Conservation (phyloP, 2,329 filamentous ascomycete genomes). For the Aciculosporium take region DNA sequence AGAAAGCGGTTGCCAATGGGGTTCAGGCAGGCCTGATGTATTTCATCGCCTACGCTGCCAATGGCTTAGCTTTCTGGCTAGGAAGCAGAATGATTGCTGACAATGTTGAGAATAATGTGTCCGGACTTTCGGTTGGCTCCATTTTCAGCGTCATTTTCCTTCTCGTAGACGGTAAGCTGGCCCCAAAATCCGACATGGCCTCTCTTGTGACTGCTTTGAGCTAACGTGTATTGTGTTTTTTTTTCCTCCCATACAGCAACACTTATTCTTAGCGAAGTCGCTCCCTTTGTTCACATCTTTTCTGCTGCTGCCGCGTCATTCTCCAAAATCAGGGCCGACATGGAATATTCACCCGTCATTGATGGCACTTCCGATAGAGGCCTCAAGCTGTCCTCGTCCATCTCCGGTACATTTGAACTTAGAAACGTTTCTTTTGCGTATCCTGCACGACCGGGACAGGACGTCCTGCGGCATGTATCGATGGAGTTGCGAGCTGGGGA, state of each 20-base stretch:
- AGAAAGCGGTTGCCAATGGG: slow-evolving; percentile 41
- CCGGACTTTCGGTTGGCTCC: slow-evolving; percentile 28
- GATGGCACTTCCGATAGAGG: slow-evolving; percentile 19
- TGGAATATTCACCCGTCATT: slow-evolving; percentile 32
- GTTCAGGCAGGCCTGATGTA: slow-evolving; percentile 49
- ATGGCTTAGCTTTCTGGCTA: slow-evolving; percentile 52
- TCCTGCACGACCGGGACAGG: slow-evolving; percentile 27
- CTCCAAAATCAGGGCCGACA: slow-evolving; percentile 37
- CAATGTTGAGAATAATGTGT: slow-evolving; percentile 15
- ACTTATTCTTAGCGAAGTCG: slow-evolving; percentile 37
- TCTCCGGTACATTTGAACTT: slow-evolving; percentile 12
- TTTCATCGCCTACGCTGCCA: slow-evolving; percentile 50
- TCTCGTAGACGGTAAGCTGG: slow-evolving; percentile 31
- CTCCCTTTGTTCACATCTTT: slow-evolving; percentile 44
- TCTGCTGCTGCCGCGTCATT: slow-evolving; percentile 39
- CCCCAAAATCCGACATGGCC: neutral
- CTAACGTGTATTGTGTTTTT: neutral
- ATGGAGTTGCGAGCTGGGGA: slow-evolving; percentile 33
- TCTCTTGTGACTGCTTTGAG: neutral
- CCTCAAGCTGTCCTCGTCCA: slow-evolving; percentile 22
- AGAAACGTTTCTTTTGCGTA: slow-evolving; percentile 24
- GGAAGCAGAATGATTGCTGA: slow-evolving; percentile 31
- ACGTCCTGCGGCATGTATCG: neutral
- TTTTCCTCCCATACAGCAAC: neutral
- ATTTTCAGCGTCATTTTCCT: slow-evolving; percentile 42